Base-by-base conservation (phyloP, 805 yeast species). In the Wickerhamomyces queroliae region DNA sequence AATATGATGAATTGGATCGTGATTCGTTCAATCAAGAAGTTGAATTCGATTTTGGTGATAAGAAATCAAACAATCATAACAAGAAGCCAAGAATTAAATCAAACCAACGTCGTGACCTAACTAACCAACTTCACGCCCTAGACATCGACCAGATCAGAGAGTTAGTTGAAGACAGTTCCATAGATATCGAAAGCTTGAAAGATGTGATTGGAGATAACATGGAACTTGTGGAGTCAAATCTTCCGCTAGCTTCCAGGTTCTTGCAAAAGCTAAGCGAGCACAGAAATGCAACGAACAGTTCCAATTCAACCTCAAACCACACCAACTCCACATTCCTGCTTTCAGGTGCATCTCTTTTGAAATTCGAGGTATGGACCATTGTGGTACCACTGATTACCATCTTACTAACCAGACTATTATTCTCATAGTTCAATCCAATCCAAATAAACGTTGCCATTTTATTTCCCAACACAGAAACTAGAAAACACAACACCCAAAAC, bases 381-480 rank as follows among this genome's bases (percentile, higher is more conserved):
- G 11, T 21, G 24, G 18, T 33, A 33, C 19, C 18, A 22, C 13
- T 33, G 15, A 4, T 33, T 19, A 13, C 9, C 20, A 25, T 13
- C n/a, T 27, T 27, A 9, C 8, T 8, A 7, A 27, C 11, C 8
- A 23, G 25, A 23, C 10, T 23, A 8, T 23, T 11, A 8, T 8
- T 23, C 8, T 27, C 15, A 22, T 19, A 13, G 16, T 10, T 26
- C 6, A n/a, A 11, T 21, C 32, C 13, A n/a, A 19, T 25, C n/a
- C n/a, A n/a, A n/a, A n/a, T n/a, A n/a, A n/a, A n/a, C n/a, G n/a
- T n/a, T n/a, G n/a, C n/a, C n/a, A n/a, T n/a, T 9, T 48, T 64
- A 91, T 59, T 91, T 91, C 0, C 99, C 99, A 18, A 93, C 88
- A 60, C 99, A 93, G 58, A 93, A 93, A 45, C 79, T 83, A 2